These are phyloP conservation scores for Didymella glomerata DNA, from an alignment of 2,329 filamentous ascomycete genomes.

Conservation along the genomic window DNA sequence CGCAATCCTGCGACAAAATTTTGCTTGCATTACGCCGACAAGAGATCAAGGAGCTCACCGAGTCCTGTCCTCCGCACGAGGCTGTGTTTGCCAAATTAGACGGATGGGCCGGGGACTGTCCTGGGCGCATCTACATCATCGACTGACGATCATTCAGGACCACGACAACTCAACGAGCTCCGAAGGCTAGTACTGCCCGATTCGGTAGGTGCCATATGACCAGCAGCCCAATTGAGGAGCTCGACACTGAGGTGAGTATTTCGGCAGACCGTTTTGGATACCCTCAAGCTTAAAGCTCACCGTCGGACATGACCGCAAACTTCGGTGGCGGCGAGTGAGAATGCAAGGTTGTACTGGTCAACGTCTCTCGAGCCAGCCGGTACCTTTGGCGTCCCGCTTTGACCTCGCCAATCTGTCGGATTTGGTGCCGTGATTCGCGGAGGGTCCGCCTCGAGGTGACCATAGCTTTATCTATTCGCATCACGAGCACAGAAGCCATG, in stretches of 20 bases:
- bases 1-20: not conserved
- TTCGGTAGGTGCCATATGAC: conserved; percentile 15
- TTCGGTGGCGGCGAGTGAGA: conserved; percentile 26
- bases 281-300: conserved; percentile 8
- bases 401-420: conserved; percentile 30
- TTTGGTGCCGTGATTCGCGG: conserved; percentile 30
- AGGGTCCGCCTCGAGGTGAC: conserved; percentile 28
- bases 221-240: conserved; percentile 8
- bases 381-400: conserved; percentile 28
- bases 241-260: not conserved
- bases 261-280: conserved; percentile 15
- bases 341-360: conserved; percentile 22
- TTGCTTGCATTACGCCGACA: not conserved
- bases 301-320: conserved; percentile 30
- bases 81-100: conserved; percentile 9
- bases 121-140: conserved; percentile 20
- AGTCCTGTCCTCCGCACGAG: conserved; percentile 4
- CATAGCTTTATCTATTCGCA: conserved; percentile 32
- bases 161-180: conserved; percentile 2
- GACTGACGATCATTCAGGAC: conserved; percentile 12
- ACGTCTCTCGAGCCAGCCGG: conserved; percentile 24
- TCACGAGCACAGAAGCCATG: conserved; percentile 25
- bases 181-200: conserved; percentile 1
- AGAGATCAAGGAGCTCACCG: not conserved
- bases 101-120: conserved; percentile 6